Percentiles rank a stretch among this genome's conserved stretches.
phyloP scores from a whole-genome alignment of 1,284 basidiomycete species.

The Coniferiporia weirii region DNA sequence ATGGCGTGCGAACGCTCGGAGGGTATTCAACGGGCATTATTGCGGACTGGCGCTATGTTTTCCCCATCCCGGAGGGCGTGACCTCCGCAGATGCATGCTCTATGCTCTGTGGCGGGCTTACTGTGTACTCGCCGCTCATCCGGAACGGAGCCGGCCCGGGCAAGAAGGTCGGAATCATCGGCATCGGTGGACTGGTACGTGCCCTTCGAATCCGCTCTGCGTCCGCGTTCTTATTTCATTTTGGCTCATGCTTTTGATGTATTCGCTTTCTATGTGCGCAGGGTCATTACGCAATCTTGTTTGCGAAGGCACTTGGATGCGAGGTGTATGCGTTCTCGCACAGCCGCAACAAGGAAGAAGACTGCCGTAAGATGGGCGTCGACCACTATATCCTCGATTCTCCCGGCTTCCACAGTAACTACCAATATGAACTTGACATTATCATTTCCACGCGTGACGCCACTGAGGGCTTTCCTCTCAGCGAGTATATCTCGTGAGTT shows the following conservation, averaged over 20 bases:
- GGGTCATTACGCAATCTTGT: conserved; percentile 43
- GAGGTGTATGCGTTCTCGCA: conserved; percentile 49
- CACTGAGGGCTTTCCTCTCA: conserved; percentile 25
- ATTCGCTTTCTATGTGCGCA: conserved; percentile 28
- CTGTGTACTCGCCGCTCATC: conserved; percentile 60
- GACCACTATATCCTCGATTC: conserved; percentile 29
- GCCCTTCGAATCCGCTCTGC: neutral
- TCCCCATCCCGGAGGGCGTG: conserved; percentile 60
- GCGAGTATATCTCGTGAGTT: conserved; percentile 32
- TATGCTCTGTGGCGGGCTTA: conserved; percentile 63
- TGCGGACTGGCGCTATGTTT: conserved; percentile 64
- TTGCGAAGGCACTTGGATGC: conserved; percentile 44
- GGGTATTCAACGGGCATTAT: conserved; percentile 66
- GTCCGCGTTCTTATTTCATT: no score
- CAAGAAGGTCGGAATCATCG: conserved; percentile 63
- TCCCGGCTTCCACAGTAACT: conserved; percentile 26
- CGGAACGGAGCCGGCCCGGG: conserved; percentile 58
- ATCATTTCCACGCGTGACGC: conserved; percentile 43
- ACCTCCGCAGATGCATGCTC: conserved; percentile 45
- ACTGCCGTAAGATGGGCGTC: conserved; percentile 44
- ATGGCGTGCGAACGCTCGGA: conserved; percentile 48
- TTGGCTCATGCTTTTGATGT: conserved; percentile 18
- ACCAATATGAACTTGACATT: conserved; percentile 31
- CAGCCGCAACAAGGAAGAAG: conserved; percentile 40
- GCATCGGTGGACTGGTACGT: conserved; percentile 46